Base-by-base conservation (phyloP, 495 filamentous ascomycete genomes). In the Margaritispora aquatica region DNA sequence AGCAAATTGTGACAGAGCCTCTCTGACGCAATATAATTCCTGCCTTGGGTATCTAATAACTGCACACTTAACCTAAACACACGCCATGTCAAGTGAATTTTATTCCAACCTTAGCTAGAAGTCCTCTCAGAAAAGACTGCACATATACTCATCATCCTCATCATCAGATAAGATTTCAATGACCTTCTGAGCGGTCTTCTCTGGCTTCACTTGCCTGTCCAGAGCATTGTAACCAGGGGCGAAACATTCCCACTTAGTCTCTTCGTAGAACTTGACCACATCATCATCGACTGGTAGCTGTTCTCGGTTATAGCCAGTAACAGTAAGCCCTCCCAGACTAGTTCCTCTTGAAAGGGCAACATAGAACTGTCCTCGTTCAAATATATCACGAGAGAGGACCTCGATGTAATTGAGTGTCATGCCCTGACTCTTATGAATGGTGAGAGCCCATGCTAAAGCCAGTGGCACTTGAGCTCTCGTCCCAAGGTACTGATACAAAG, bases 381-480 rank as follows among this genome's bases (percentile, higher is more conserved):
- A 79, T 1, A 67, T 65, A 19, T 66, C 63, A 3, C 52, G 26
- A 17, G 73, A 56, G 59, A 75, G 66, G 0, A 78, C 75, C 1
- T 69, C 59, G 2, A 73, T 74, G 51, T 66, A 64, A 24, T 77
- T 71, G 2, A 80, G 62, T 7, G 73, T 77, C 66, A 71, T 71
- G 15, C 77, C 76, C 55, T 78, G 76, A 55, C 65, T 67, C 55
- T 79, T 80, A 54, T 80, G 77, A 13, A 76, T 71, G 10, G 75
- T 76, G 11, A 74, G 70, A 4, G 77, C 75, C 74, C 74, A 78
- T 15, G 70, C 76, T 2, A 74, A 66, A 15, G 66, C 62, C 7
- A 80, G 67, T 0, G 77, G 77, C 8, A 79, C 70, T 55, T 80
- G 77, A 17, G 70, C 70, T 31, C 77, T 64, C 9, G 65, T 66